Evolutionary conservation across 352 stramenopile genomes (phyloP), one percentile per base, ranked within the genome.

Genomic region (Pythium brassicae): DNA sequence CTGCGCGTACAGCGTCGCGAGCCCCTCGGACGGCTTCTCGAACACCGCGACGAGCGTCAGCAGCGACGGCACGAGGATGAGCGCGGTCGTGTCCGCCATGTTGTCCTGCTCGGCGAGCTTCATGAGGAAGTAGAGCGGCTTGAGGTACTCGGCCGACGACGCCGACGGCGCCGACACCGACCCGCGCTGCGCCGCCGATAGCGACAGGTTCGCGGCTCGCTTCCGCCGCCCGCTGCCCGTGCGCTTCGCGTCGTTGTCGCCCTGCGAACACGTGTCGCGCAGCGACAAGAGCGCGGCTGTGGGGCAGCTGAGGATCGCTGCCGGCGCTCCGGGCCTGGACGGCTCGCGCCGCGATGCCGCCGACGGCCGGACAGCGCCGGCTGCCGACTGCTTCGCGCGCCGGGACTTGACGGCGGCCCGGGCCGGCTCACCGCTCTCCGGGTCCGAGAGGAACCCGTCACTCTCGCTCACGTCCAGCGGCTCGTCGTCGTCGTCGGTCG

Each of bases 31-130:
- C 19, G 83, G 81, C 45, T 88, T 88, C 29, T 89, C 81, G 22
- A 93, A 85, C 25, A 88, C 78, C 1, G 83, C 77, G 3, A 93
- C 65, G 22, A 92, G 58, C 22, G 84, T 91, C 29, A 94, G 45
- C 20, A 94, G 62, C 15, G 85, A 91, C 37, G 85, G 85, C 20
- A 94, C 85, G 29, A 94, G 65, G 56, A 94, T 90, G 10, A 94
- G 74, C 7, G 85, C 85, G 0, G 82, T 93, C 37, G 85, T 92
- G 53, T 94, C 85, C 2, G 85, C 85, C 85, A 94, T 94, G 48
- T 92, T 92, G 63, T 94, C 85, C 64, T 94, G 85, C 53, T 94
- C 85, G 0, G 85, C 85, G 4, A 94, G 67, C 47, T 94, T 94
- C 82, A 94, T 94, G 14, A 92, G 66, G 62, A 92, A 94, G 49